Conservation (phyloP, 176 grass and related monocot genomes). For the Musa troglodytarum region DNA sequence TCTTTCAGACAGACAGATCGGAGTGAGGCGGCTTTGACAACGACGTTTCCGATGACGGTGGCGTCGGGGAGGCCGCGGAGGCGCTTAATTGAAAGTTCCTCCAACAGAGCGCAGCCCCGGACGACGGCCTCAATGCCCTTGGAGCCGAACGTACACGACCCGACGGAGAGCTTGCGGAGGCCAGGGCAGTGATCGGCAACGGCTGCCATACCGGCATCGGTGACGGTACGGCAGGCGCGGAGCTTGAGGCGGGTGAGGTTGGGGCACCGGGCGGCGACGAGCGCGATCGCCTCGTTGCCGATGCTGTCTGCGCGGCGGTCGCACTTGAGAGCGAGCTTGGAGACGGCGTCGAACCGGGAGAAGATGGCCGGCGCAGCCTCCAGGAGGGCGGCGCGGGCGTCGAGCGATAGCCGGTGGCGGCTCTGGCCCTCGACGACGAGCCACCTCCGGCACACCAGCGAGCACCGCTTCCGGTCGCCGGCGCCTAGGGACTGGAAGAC, state of each 20-base stretch:
- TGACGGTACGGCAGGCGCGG: slow-evolving; percentile 7
- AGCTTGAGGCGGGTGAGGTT: slow-evolving; percentile 16
- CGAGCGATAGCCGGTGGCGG: slow-evolving; percentile 4
- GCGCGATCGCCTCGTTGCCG: slow-evolving; percentile 16
- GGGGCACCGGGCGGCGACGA: slow-evolving; percentile 3
- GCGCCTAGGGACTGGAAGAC: slow-evolving; percentile 21
- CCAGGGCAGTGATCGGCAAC: not conserved
- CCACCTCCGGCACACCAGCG: slow-evolving; percentile 13
- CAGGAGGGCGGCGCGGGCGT: slow-evolving; percentile 4
- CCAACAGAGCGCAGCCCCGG: not conserved
- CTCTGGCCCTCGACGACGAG: slow-evolving; percentile 10
- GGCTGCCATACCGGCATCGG: slow-evolving; percentile 2
- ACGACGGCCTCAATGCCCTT: slow-evolving; percentile 10
- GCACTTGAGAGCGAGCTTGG: slow-evolving; percentile 15
- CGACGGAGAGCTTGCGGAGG: slow-evolving; percentile 18
- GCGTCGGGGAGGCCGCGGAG: slow-evolving; percentile 7
- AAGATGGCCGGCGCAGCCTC: not conserved
- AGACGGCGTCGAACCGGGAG: slow-evolving; percentile 7
- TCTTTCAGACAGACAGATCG: slow-evolving; percentile 79
- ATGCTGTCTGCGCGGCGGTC: slow-evolving; percentile 4
- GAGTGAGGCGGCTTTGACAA: not conserved
- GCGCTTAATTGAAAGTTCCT: slow-evolving; percentile 21
- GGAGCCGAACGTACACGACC: slow-evolving; percentile 13
- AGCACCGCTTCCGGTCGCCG: slow-evolving; percentile 12
- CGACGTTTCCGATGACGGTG: not conserved